These are phyloP conservation scores for Discostella stelligera DNA, from an alignment of 352 stramenopile genomes.

Conservation along the genomic window DNA sequence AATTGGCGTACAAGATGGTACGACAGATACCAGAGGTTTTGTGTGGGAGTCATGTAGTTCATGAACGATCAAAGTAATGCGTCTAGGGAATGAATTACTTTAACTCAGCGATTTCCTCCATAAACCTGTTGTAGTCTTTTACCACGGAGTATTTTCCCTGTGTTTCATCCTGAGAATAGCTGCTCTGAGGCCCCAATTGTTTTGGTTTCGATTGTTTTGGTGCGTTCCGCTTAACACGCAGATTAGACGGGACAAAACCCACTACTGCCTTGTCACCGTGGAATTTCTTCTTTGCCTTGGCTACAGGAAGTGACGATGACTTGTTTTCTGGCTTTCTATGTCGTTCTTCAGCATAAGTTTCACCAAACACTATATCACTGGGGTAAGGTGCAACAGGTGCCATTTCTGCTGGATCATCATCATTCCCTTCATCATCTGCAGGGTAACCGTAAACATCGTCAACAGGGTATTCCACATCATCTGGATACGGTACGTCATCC, in stretches of 20 bases:
- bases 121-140: slow-evolving; percentile 68
- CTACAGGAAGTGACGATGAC: slow-evolving; percentile 2
- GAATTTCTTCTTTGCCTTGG: slow-evolving; percentile 59
- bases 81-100: slow-evolving; percentile 10
- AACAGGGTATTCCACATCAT: slow-evolving; percentile 46
- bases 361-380: slow-evolving; percentile 9
- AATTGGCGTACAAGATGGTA: slow-evolving; percentile 97
- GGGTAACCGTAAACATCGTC: slow-evolving; percentile 42
- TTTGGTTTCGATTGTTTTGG: slow-evolving; percentile 13
- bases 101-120: slow-evolving; percentile 57
- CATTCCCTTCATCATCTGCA: slow-evolving; percentile 20
- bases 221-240: slow-evolving; percentile 44
- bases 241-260: slow-evolving; percentile 68
- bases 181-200: background rate
- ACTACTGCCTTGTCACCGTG: slow-evolving; percentile 74
- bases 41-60: slow-evolving; percentile 75
- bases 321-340: slow-evolving; percentile 5
- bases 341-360: background rate
- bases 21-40: slow-evolving; percentile 88
- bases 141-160: slow-evolving; percentile 20
- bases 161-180: background rate
- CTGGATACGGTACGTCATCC: slow-evolving; percentile 38
- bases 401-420: slow-evolving; percentile 11
- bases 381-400: slow-evolving; percentile 47
- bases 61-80: background rate